These are phyloP conservation scores for Aspergillus cavernicola DNA, from an alignment of 495 filamentous ascomycete genomes.

Conservation along the genomic window DNA sequence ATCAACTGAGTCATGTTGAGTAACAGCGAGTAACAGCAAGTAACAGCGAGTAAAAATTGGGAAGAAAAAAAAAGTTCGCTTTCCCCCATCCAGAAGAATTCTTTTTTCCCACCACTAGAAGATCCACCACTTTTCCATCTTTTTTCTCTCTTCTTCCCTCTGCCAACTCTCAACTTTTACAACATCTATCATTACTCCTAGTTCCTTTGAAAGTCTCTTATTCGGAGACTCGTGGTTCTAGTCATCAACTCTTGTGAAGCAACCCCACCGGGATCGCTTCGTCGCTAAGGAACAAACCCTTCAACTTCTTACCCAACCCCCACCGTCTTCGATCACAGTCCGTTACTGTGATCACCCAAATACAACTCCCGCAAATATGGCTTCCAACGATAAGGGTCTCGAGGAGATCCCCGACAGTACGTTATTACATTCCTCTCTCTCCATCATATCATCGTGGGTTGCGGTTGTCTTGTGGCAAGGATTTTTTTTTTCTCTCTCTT, in stretches of 20 bases:
- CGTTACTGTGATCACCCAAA: slow-evolving; percentile 70
- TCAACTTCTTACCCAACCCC: slow-evolving; percentile 32
- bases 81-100: slow-evolving; percentile 11
- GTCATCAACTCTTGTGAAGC: slow-evolving; percentile 15
- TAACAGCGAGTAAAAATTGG: slow-evolving; percentile 13
- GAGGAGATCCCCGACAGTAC: slow-evolving; percentile 91
- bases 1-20: not conserved
- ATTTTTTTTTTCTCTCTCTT: slow-evolving; percentile 24
- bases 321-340: slow-evolving; percentile 52
- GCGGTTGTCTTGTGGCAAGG: slow-evolving; percentile 5
- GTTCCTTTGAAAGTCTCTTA: slow-evolving; percentile 28
- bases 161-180: slow-evolving; percentile 27
- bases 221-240: slow-evolving; percentile 43
- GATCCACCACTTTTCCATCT: slow-evolving; percentile 17
- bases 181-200: slow-evolving; percentile 17
- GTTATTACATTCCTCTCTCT: slow-evolving; percentile 28
- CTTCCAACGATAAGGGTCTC: slow-evolving; percentile 86
- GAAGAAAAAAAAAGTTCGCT: slow-evolving; percentile 35
- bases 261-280: slow-evolving; percentile 30
- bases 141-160: slow-evolving; percentile 17
- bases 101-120: slow-evolving; percentile 33
- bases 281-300: slow-evolving; percentile 33
- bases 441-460: not conserved
- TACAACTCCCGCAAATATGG: slow-evolving; percentile 80
- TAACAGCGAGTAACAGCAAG: too few relatives aligned